phyloP scores from a whole-genome alignment of 2,329 filamentous ascomycete genomes.

The Bisporella sp. region DNA sequence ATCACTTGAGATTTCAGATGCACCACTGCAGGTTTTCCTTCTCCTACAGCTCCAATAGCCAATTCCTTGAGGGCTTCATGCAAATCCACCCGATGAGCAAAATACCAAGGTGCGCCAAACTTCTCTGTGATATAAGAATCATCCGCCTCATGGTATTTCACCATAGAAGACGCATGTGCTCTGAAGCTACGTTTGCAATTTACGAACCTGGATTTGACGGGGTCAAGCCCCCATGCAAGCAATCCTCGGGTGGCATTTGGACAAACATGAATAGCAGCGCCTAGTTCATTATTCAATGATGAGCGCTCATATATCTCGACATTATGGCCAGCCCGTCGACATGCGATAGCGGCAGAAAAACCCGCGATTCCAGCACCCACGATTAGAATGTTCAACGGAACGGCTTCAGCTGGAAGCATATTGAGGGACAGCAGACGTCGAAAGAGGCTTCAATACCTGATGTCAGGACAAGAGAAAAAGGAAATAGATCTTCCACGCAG shows the following conservation, averaged over 20 bases:
- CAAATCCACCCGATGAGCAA: slow-evolving; percentile 46
- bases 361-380: slow-evolving; percentile 28
- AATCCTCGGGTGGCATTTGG: slow-evolving; percentile 54
- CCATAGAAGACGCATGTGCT: background rate
- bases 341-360: slow-evolving; percentile 23
- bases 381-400: slow-evolving; percentile 17
- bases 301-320: slow-evolving; percentile 46
- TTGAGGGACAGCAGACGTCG: background rate
- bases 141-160: slow-evolving; percentile 6
- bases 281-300: slow-evolving; percentile 46
- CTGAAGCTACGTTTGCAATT: background rate
- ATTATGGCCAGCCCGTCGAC: slow-evolving; percentile 20
- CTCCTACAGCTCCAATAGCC: slow-evolving; percentile 32
- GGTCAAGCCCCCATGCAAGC: slow-evolving; percentile 34
- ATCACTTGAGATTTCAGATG: slow-evolving; percentile 12
- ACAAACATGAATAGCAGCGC: slow-evolving; percentile 52
- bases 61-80: slow-evolving; percentile 43
- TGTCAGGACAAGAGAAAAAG: no score
- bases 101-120: slow-evolving; percentile 36
- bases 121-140: slow-evolving; percentile 1
- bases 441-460: no score
- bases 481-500: no score
- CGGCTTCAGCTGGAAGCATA: background rate
- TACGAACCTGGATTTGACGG: slow-evolving; percentile 23
- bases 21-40: slow-evolving; percentile 15